Conservation (phyloP, 805 yeast genomes). For the Priceomyces carsonii region DNA sequence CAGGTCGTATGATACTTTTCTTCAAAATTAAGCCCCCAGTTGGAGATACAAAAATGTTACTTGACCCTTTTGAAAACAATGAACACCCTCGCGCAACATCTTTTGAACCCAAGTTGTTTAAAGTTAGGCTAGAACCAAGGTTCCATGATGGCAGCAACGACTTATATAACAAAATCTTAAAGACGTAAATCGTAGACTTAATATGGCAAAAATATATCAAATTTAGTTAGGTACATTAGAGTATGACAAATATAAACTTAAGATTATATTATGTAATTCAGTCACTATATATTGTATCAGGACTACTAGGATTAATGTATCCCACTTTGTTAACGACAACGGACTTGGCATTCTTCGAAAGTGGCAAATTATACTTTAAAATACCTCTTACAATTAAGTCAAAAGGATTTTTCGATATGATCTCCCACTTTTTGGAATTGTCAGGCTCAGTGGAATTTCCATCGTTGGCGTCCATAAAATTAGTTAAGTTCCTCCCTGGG, state of each 20-base stretch:
- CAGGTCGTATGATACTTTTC: slow-evolving; percentile 51
- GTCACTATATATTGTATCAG: too few species aligned
- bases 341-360: slow-evolving; percentile 50
- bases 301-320: slow-evolving; percentile 56
- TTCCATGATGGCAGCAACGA: slow-evolving; percentile 18
- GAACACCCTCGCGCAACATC: slow-evolving; percentile 4
- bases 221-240: too few species aligned
- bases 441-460: slow-evolving; percentile 29
- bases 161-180: slow-evolving; percentile 15
- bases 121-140: slow-evolving; percentile 18
- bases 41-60: slow-evolving; percentile 32
- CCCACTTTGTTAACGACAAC: slow-evolving; percentile 62
- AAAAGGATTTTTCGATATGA: slow-evolving; percentile 75
- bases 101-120: slow-evolving; percentile 9
- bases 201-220: too few species aligned
- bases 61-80: slow-evolving; percentile 46
- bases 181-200: slow-evolving; percentile 5
- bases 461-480: slow-evolving; percentile 6
- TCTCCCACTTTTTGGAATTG: slow-evolving; percentile 65
- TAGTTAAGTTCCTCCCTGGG: slow-evolving; percentile 61
- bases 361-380: slow-evolving; percentile 73
- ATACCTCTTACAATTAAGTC: slow-evolving; percentile 84
- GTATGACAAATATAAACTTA: too few species aligned
- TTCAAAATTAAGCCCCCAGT: slow-evolving; percentile 51
- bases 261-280: too few species aligned